Base-by-base conservation (phyloP, 352 stramenopile genomes). In the Blastocystis sp. region DNA sequence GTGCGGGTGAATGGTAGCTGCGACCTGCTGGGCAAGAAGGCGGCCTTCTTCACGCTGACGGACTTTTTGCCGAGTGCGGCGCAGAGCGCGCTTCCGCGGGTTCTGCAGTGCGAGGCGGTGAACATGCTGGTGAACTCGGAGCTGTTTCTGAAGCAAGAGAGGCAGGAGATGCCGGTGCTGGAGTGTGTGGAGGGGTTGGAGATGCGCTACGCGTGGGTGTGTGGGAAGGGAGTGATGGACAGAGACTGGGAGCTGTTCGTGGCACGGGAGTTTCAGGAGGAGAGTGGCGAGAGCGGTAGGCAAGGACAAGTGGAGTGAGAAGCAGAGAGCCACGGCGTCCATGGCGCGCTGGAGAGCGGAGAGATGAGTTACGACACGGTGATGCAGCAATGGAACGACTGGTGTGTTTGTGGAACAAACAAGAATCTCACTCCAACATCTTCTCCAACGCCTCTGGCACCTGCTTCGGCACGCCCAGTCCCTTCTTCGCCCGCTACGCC, bases 101-200 rank as follows among this genome's bases (percentile, higher is more conserved):
- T 84, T 1, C 45, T 52, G 38, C 54, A 45, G 11, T n/a, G 43
- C 19, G 38, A 48, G n/a, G 74, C 74, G 19, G 43, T 84, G 10
- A 38, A 84, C 48, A 54, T 84, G 74, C 40, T 84, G 17, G 74
- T 84, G 24, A 84, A 84, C 45, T 69, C 74, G 45, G 19, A 52
- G 21, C 68, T 69, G 34, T 84, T 60, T 34, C n/a, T 84, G 19
- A 24, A 68, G 60, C 66, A 48, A n/a, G 74, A 84, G 45, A 54
- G 52, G 68, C 74, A 59, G n/a, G 74, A 66, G n/a, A 19, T 42
- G 3, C 24, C 57, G n/a, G 3, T 38, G 19, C 19, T 19, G n/a
- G 17, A 21, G n/a, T 17, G 24, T 3, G 68, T 70, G 38, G 74
- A 84, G 68, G 42, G 19, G n/a, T 69, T 4, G 17, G n/a, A 48